phyloP scores from a whole-genome alignment of 2,329 filamentous ascomycete genomes.

The Neofusicoccum kwambonambiense region DNA sequence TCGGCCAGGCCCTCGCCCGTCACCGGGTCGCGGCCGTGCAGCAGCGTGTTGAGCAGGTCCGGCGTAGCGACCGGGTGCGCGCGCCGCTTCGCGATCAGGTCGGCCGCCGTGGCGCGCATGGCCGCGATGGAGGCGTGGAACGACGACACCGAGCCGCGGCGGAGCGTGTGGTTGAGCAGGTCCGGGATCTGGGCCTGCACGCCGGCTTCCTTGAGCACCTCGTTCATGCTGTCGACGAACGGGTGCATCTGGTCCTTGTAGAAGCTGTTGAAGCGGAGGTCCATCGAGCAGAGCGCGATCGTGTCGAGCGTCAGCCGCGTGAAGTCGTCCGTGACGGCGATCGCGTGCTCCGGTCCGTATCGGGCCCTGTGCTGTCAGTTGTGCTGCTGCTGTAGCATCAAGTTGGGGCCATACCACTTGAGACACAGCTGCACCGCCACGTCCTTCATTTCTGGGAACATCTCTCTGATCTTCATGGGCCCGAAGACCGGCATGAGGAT shows the following conservation, averaged over 20 bases:
- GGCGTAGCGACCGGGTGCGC: constrained; percentile 55
- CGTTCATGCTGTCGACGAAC: constrained; percentile 38
- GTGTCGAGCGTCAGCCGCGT: constrained; percentile 39
- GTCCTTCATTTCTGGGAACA: constrained; percentile 62
- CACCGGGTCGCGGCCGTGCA: constrained; percentile 60
- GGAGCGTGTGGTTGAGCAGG: constrained; percentile 24
- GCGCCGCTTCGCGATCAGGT: constrained; percentile 58
- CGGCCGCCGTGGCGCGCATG: constrained; percentile 56
- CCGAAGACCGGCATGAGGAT: constrained; percentile 69
- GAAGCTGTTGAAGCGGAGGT: constrained; percentile 44
- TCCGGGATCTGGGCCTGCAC: constrained; percentile 31
- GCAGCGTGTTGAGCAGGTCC: constrained; percentile 61
- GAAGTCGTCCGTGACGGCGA: constrained; percentile 39
- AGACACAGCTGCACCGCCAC: constrained; percentile 64
- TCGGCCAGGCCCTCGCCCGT: constrained; percentile 60
- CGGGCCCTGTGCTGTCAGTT: constrained; percentile 50
- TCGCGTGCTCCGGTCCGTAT: constrained; percentile 38
- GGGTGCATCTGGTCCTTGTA: constrained; percentile 37
- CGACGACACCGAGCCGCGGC: too few species aligned
- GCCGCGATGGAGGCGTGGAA: constrained; percentile 33
- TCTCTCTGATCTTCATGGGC: constrained; percentile 63
- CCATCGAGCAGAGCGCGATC: constrained; percentile 40
- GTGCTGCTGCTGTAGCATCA: too few species aligned
- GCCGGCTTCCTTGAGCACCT: constrained; percentile 37
- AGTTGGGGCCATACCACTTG: constrained; percentile 45